These are phyloP conservation scores for Fistulifera solaris DNA, from an alignment of 108 stramenopile species.

Conservation along the genomic window DNA sequence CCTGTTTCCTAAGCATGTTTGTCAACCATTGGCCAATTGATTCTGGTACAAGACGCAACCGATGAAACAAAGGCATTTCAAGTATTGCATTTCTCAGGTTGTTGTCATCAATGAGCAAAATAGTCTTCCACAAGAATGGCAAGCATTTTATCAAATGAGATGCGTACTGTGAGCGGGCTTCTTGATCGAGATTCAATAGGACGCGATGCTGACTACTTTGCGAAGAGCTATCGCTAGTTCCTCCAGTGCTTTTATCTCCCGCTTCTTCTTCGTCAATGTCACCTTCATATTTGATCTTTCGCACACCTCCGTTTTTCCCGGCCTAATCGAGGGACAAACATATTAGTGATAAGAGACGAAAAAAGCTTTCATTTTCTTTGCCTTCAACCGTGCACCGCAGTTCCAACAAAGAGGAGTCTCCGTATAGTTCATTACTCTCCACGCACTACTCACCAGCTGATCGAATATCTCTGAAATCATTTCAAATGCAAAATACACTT, in stretches of 20 bases:
- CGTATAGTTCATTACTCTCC: too few relatives aligned
- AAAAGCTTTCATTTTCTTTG: too few relatives aligned
- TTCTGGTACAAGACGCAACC: slow-evolving; percentile 11
- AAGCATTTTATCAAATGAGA: slow-evolving; percentile 7
- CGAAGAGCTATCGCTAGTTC: slow-evolving; percentile 6
- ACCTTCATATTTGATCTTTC: background rate
- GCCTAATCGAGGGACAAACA: background rate
- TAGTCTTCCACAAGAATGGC: slow-evolving; percentile 14
- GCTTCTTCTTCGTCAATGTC: background rate
- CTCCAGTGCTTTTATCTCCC: background rate
- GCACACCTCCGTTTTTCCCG: background rate
- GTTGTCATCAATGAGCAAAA: slow-evolving; percentile 11
- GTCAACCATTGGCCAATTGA: slow-evolving; percentile 20
- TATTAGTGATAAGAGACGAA: too few relatives aligned
- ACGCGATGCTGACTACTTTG: background rate
- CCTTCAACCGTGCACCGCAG: too few relatives aligned
- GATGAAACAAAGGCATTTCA: slow-evolving; percentile 14
- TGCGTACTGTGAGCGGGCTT: background rate
- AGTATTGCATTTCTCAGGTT: slow-evolving; percentile 6
- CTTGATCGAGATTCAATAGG: background rate
- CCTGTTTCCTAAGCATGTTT: slow-evolving; percentile 12
- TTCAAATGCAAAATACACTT: slow-evolving; percentile 19
- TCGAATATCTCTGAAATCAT: slow-evolving; percentile 18
- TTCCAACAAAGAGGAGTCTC: too few relatives aligned
- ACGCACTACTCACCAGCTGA: slow-evolving; percentile 1